A percentile compares a stretch with the other conserved stretches of the same genome.
phyloP scores from a whole-genome alignment of 116 monocot species.

The Trichopus zeylanicus region DNA sequence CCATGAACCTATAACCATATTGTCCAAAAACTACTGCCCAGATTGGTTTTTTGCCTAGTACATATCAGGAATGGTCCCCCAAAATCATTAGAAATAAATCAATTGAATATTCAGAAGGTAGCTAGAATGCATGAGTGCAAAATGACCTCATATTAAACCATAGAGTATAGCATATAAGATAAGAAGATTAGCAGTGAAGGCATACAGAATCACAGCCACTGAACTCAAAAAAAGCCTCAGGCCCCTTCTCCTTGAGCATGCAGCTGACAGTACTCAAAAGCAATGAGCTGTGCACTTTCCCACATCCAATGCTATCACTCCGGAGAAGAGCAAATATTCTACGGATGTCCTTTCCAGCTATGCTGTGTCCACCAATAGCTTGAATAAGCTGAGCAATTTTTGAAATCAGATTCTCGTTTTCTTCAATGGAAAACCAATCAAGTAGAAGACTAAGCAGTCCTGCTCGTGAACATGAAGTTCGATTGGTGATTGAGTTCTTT shows the following conservation, averaged over 20 bases:
- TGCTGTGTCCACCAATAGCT: conserved; percentile 84
- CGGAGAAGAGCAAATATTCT: conserved; percentile 91
- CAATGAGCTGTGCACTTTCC: conserved; percentile 47
- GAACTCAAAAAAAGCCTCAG: conserved; percentile 93
- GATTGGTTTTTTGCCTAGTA: too few relatives aligned
- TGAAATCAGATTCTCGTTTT: conserved; percentile 34
- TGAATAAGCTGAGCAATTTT: conserved; percentile 80
- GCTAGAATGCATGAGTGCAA: too few relatives aligned
- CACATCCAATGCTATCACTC: conserved; percentile 46
- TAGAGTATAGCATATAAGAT: neutral
- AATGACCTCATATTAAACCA: neutral
- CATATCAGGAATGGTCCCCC: too few relatives aligned
- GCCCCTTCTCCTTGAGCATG: conserved; percentile 97
- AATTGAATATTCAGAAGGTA: too few relatives aligned
- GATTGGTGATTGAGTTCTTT: conserved; percentile 77
- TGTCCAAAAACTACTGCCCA: too few relatives aligned
- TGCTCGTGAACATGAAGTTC: conserved; percentile 67
- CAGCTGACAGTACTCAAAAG: conserved; percentile 54
- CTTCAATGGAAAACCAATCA: conserved; percentile 81
- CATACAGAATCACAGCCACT: conserved; percentile 82
- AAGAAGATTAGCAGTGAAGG: neutral
- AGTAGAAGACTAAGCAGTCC: conserved; percentile 87
- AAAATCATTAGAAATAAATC: too few relatives aligned
- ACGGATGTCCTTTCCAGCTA: conserved; percentile 90
- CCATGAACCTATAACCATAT: too few relatives aligned